A percentile compares a stretch with the other conserved stretches of the same genome.
Conservation (phyloP, 768 basidiomycete genomes). For the Hygrocybe punicea region DNA sequence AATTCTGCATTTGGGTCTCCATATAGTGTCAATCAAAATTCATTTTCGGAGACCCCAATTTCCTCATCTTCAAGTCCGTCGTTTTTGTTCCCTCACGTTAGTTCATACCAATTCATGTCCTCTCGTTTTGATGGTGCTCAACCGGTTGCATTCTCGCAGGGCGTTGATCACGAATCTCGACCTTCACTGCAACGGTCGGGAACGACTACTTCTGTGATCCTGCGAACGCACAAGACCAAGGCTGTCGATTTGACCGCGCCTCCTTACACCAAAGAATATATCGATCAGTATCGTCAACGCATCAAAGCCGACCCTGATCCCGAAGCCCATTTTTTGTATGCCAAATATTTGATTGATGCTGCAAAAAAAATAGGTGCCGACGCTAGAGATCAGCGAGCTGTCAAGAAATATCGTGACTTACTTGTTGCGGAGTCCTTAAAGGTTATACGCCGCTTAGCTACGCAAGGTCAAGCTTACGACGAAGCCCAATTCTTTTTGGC, state of each 20-base stretch:
- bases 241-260: conserved; percentile 79
- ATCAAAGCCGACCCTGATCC: conserved; percentile 98
- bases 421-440: conserved; percentile 88
- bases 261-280: conserved; percentile 92
- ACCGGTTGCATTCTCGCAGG: conserved; percentile 14
- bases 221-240: conserved; percentile 66
- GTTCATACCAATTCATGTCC: conserved; percentile 9
- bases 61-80: conserved; percentile 17
- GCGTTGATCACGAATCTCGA: conserved; percentile 56
- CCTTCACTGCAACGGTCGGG: conserved; percentile 55
- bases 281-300: conserved; percentile 94
- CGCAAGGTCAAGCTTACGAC: conserved; percentile 85
- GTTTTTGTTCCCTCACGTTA: background rate
- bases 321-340: conserved; percentile 94
- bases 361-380: conserved; percentile 83
- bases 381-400: conserved; percentile 73
- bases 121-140: conserved; percentile 21
- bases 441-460: conserved; percentile 87
- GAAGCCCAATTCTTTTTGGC: conserved; percentile 99
- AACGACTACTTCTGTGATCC: conserved; percentile 53
- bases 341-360: conserved; percentile 98
- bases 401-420: conserved; percentile 86
- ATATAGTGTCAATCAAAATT: conserved; percentile 25
- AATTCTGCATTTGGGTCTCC: conserved; percentile 16
- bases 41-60: conserved; percentile 26